Percentiles rank a stretch among this genome's conserved stretches.
These are phyloP conservation scores for Globisporangium uncinulatum DNA, from an alignment of 352 stramenopile genomes.

Conservation along the genomic window DNA sequence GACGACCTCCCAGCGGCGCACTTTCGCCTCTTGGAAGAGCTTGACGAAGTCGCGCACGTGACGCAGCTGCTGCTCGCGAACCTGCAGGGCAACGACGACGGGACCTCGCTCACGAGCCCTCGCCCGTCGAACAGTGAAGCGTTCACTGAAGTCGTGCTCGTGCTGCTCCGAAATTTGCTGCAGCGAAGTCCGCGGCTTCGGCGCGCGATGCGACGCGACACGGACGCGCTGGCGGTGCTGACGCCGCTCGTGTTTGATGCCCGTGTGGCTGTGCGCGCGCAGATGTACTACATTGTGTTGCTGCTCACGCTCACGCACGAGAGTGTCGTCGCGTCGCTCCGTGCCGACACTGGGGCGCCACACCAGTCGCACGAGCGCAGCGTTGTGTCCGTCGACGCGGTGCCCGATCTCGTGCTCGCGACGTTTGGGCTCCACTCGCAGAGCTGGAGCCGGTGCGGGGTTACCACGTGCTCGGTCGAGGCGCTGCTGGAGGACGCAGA, in stretches of 20 bases:
- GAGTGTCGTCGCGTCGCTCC: slow-evolving; percentile 17
- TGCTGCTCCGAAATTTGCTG: slow-evolving; percentile 38
- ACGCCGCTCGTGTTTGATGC: slow-evolving; percentile 38
- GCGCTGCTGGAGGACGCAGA: slow-evolving; percentile 1
- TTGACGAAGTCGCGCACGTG: slow-evolving; percentile 11
- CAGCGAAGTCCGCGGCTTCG: slow-evolving; percentile 32
- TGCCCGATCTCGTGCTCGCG: slow-evolving; percentile 8
- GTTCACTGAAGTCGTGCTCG: slow-evolving; percentile 20
- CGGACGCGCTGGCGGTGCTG: slow-evolving; percentile 16
- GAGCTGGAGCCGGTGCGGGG: slow-evolving; percentile 29
- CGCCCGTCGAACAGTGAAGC: background rate
- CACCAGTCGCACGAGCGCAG: background rate
- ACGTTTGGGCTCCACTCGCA: slow-evolving; percentile 39
- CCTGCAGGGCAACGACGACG: background rate
- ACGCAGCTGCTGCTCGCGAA: slow-evolving; percentile 9
- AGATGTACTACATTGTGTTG: slow-evolving; percentile 60
- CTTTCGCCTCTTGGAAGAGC: slow-evolving; percentile 16
- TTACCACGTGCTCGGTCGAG: slow-evolving; percentile 19
- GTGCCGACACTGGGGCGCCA: background rate
- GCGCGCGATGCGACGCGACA: slow-evolving; percentile 20
- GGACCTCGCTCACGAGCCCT: background rate
- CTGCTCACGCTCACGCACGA: slow-evolving; percentile 49
- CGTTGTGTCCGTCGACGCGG: background rate
- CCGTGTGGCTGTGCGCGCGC: slow-evolving; percentile 28
- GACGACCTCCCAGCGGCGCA: slow-evolving; percentile 9